Evolutionary conservation across 129 eudicot genomes (phyloP).

Genomic region (Lactuca sativa): DNA sequence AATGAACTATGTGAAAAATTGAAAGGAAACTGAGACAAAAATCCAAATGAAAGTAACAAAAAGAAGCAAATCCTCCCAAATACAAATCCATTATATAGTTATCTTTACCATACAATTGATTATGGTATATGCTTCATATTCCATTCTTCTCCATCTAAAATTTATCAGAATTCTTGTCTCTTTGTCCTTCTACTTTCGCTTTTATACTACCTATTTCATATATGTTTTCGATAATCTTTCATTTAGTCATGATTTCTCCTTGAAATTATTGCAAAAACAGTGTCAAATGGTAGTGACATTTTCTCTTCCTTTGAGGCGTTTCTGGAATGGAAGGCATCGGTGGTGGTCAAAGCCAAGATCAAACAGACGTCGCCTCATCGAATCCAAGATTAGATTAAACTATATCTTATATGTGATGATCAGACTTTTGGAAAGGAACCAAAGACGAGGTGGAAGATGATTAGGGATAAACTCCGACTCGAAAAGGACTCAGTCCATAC

Average conservation of each 20-base stretch:
- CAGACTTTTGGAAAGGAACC: conserved; percentile 30
- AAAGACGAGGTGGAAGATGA: conserved; percentile 50
- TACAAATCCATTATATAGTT: conserved; percentile 7
- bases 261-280: neutral
- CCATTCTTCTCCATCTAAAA: neutral
- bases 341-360: conserved; percentile 29
- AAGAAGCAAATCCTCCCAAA: conserved; percentile 13
- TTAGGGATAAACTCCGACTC: conserved; percentile 53
- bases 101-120: conserved; percentile 34
- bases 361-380: conserved; percentile 37
- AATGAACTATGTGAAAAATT: neutral
- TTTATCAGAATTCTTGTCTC: conserved; percentile 17
- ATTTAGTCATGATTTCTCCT: conserved; percentile 10
- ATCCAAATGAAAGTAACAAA: conserved; percentile 27
- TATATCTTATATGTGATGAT: conserved; percentile 62
- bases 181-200: neutral
- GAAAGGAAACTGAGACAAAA: conserved; percentile 15
- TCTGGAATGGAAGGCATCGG: conserved; percentile 33
- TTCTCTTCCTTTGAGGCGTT: neutral
- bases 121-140: conserved; percentile 5
- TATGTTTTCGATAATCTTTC: neutral
- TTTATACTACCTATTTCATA: conserved; percentile 4
- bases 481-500: conserved; percentile 45
- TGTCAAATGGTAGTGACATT: neutral
- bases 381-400: conserved; percentile 43